Evolutionary conservation across 768 basidiomycete species (phyloP).

Genomic region (Russula sp.): DNA sequence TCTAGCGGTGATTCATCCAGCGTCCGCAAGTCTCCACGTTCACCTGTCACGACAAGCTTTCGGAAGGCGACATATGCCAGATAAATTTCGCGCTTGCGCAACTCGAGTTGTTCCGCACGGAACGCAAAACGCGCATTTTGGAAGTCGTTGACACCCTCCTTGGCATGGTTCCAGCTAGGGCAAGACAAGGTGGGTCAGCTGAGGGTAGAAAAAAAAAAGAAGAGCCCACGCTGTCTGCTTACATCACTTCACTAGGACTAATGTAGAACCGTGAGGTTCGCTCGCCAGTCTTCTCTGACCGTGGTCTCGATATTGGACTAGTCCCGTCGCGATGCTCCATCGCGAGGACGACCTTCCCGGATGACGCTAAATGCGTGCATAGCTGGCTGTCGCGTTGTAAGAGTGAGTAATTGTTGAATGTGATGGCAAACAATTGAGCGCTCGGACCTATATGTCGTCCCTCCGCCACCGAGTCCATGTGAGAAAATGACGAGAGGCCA

Average conservation of each 20-base stretch:
- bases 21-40: slow-evolving; percentile 26
- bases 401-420: not conserved
- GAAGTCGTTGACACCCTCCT: slow-evolving; percentile 23
- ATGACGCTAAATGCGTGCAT: slow-evolving; percentile 64
- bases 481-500: slow-evolving; percentile 84
- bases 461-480: slow-evolving; percentile 72
- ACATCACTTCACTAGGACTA: slow-evolving; percentile 50
- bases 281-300: slow-evolving; percentile 30
- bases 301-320: slow-evolving; percentile 42
- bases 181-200: not conserved
- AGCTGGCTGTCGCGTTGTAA: slow-evolving; percentile 42
- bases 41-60: slow-evolving; percentile 35
- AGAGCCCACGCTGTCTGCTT: slow-evolving; percentile 21
- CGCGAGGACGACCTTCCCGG: slow-evolving; percentile 75
- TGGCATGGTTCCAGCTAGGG: slow-evolving; percentile 27
- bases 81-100: slow-evolving; percentile 65
- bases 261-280: slow-evolving; percentile 42
- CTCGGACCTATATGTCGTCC: slow-evolving; percentile 58
- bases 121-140: slow-evolving; percentile 32
- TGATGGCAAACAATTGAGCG: not conserved
- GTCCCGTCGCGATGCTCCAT: slow-evolving; percentile 83
- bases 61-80: slow-evolving; percentile 51
- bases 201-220: not conserved
- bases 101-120: slow-evolving; percentile 59
- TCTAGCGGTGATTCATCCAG: slow-evolving; percentile 46